A percentile compares a stretch with the other conserved stretches of the same genome.
These are phyloP conservation scores for Hemileia vastatrix DNA, from an alignment of 1,284 basidiomycete species.

Conservation along the genomic window DNA sequence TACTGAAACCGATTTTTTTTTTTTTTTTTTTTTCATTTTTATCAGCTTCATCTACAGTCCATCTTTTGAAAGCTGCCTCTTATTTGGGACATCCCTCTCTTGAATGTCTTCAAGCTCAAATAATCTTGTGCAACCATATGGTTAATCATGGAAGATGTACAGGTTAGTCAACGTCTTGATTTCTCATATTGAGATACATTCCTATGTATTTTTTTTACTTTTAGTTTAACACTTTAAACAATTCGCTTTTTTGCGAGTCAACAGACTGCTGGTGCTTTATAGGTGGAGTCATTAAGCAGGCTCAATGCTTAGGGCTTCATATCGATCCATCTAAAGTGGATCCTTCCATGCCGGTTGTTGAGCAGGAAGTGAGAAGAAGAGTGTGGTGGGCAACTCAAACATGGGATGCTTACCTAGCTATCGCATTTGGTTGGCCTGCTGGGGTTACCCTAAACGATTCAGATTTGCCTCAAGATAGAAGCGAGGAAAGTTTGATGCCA, in stretches of 20 bases:
- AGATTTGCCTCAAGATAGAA: slow-evolving; percentile 14
- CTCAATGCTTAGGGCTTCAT: slow-evolving; percentile 21
- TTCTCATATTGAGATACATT: background rate
- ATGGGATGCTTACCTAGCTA: slow-evolving; percentile 19
- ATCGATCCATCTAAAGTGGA: slow-evolving; percentile 17
- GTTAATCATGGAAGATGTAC: slow-evolving; percentile 21
- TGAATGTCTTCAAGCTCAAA: slow-evolving; percentile 20
- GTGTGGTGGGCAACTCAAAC: slow-evolving; percentile 21
- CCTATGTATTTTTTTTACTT: background rate
- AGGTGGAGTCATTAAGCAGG: slow-evolving; percentile 19
- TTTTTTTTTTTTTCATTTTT: background rate
- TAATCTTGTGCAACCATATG: slow-evolving; percentile 12
- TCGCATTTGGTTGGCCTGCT: slow-evolving; percentile 22
- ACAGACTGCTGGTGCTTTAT: slow-evolving; percentile 9
- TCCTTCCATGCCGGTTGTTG: slow-evolving; percentile 2
- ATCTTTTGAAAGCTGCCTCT: slow-evolving; percentile 15
- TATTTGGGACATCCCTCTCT: slow-evolving; percentile 20
- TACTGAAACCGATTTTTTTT: too few relatives aligned
- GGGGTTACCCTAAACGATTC: slow-evolving; percentile 18
- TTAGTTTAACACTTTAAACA: background rate
- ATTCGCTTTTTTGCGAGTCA: background rate
- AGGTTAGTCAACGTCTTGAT: background rate
- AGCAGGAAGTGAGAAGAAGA: slow-evolving; percentile 15
- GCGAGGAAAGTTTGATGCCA: slow-evolving; percentile 13
- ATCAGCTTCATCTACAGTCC: slow-evolving; percentile 15